Evolutionary conservation across 2,329 filamentous ascomycete genomes (phyloP), one percentile per base, ranked within the genome.

Genomic region (Emergomyces pasteurianus): DNA sequence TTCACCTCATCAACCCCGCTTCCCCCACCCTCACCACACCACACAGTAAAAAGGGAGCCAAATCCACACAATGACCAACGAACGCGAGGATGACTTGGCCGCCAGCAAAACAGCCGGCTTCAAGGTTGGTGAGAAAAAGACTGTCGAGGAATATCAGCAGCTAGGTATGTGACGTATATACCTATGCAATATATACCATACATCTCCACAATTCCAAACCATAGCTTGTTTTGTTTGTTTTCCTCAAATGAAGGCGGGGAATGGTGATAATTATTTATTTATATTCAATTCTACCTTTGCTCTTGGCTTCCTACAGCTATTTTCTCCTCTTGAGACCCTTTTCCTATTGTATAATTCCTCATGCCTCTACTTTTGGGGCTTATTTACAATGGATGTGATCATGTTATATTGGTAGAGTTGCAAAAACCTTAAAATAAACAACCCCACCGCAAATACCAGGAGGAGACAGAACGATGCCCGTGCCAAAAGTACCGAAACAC

Each of bases 101-200:
- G 87, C 90, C 65, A 89, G 94, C 80, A 83, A 87, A 79, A 96
- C 92, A 67, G 87, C 92, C 79, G 92, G 92, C 74, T 97, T 96
- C 87, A 96, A 95, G 85, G 88, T 96, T 73, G 92, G 90, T 68
- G 90, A 96, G 84, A 96, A 96, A 87, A 96, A 97, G 84, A 95
- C 90, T 69, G 83, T 99, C 72, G 89, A 92, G 66, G 89, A 96
- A 77, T 96, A 96, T 79, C 83, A 92, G 73, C 82, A 96, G 75
- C 88, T 99, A 78, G 94, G 91, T 95, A 81, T 72, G 89, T 65
- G 21, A 36, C 18, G 18, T 36, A 23, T n/a, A 49, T 26, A 43
- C 28, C 3, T 47, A 14, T 50, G 23, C 28, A 31, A 18, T 34
- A 2, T 18, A 34, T 12, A 4, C 31, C 49, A 52, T 34, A 26